Evolutionary conservation across 805 yeast genomes (phyloP).

Genomic region (Candida golubevii): DNA sequence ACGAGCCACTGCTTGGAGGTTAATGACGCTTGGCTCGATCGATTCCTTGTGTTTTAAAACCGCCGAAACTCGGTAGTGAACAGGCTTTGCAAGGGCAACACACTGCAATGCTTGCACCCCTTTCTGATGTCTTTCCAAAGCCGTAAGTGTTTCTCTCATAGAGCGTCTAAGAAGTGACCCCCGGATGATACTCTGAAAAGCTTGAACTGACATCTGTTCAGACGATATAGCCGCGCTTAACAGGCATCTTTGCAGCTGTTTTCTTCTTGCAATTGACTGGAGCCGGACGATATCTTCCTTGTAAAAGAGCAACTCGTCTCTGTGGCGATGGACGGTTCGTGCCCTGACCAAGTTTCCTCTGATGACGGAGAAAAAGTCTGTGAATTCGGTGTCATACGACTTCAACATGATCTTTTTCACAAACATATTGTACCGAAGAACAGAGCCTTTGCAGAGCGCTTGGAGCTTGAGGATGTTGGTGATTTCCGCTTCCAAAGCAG

Average conservation of each 20-base stretch:
- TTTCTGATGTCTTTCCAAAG: neutral
- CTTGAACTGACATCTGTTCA: conserved; percentile 1
- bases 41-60: conserved; percentile 8
- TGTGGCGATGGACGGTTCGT: conserved; percentile 30
- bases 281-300: conserved; percentile 32
- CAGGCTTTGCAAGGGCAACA: conserved; percentile 35
- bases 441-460: conserved; percentile 65
- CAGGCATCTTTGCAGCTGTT: conserved; percentile 10
- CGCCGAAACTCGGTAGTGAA: conserved; percentile 19
- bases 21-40: conserved; percentile 22
- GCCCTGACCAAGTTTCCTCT: conserved; percentile 44
- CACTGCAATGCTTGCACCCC: conserved; percentile 32
- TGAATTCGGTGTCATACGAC: conserved; percentile 50
- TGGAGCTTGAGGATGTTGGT: conserved; percentile 51
- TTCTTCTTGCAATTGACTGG: conserved; percentile 37
- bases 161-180: conserved; percentile 2
- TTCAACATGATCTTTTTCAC: conserved; percentile 59
- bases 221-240: neutral
- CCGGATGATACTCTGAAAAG: conserved; percentile 7
- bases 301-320: conserved; percentile 29
- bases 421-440: conserved; percentile 58
- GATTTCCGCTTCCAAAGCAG: conserved; percentile 4
- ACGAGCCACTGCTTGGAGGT: conserved; percentile 31
- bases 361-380: conserved; percentile 44
- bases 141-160: neutral